Evolutionary conservation across 352 stramenopile genomes (phyloP), one percentile per base, ranked within the genome.

Genomic region (Phytophthora idaei): DNA sequence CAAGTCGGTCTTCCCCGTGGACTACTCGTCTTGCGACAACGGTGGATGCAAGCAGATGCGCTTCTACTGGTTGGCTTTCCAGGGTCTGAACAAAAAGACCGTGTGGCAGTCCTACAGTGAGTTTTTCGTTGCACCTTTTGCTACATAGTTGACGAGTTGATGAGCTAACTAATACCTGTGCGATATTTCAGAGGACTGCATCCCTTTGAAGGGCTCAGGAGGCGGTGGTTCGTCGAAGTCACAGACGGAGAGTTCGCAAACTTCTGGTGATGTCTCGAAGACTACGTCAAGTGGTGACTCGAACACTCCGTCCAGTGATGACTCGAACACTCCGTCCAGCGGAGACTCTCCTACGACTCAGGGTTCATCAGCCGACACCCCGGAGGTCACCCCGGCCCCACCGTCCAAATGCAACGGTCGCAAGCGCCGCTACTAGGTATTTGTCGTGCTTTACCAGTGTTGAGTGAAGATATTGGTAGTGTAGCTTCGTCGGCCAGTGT

Each of bases 31-130:
- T 28, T 80, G 73, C 48, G 46, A 62, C 14, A 60, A 55, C 1
- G 49, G 57, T 34, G 71, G 68, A 28, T 81, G 73, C 67, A 77
- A 65, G 48, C 49, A 69, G 57, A 76, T 80, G 70, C 69, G 65
- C 37, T 80, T 80, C 64, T 80, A 78, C 69, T 78, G 70, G 69
- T 69, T 80, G 47, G 73, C 73, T 2, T 76, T 80, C 54, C 73
- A 80, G 54, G 71, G 67, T 46, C 17, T 78, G 14, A 51, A 76
- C 55, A 61, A 50, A n/a, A 66, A 80, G 34, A 77, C 73, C 36
- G 67, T 77, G 52, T 80, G 73, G 73, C 73, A 80, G 41, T 75
- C 74, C 11, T 80, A 80, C 66, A 80, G 73, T 80, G 65, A 58
- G 73, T 78, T 52, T 31, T 32, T 1, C 10, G 42, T 10, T 58